Evolutionary conservation across 1,284 basidiomycete genomes (phyloP), one percentile per base, ranked within the genome.

Genomic region (Caloboletus inedulis): DNA sequence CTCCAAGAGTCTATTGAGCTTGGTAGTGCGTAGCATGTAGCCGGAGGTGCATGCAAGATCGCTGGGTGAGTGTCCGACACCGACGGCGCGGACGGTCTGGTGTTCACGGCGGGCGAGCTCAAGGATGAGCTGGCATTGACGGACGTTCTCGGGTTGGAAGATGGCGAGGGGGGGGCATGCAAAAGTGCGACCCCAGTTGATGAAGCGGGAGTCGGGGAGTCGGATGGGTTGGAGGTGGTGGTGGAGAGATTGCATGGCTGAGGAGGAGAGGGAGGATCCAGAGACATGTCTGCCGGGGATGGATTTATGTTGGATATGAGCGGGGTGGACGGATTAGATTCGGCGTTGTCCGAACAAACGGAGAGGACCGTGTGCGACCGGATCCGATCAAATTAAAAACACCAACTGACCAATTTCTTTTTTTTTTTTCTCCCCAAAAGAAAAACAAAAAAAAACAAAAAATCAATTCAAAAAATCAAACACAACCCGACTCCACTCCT

Each of bases 11-110:
- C 78, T 75, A 66, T 85, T 78, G 49, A 96, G 71, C 60, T 79
- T 82, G 50, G 84, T 83, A 58, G 88, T 89, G 47, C 87, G 80
- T 49, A 96, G 71, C 80, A 96, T 87, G 74, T 84, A 94, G 13
- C 85, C 91, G 49, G 76, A 79, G 0, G 91, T 94, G 71, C 91
- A 96, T 0, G 90, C 87, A 47, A 98, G 77, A 73, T 98, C 96
- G 66, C 87, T 91, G 10, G 96, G 97, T 57, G 88, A 91, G 73
- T 98, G 96, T 0, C 94, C 94, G 9, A 93, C 84, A 9, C 95
- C 96, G 27, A 88, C 87, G 0, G 92, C 89, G 51, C 94, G 84
- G 35, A 98, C 77, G 29, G 80, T 78, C 59, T 81, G 83, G 12
- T 79, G 75, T 63, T 91, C 83, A 41, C 90, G 75, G 13, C 87